Base-by-base conservation (phyloP, 2,329 filamentous ascomycete genomes). In the Fusarium cyanostomum region DNA sequence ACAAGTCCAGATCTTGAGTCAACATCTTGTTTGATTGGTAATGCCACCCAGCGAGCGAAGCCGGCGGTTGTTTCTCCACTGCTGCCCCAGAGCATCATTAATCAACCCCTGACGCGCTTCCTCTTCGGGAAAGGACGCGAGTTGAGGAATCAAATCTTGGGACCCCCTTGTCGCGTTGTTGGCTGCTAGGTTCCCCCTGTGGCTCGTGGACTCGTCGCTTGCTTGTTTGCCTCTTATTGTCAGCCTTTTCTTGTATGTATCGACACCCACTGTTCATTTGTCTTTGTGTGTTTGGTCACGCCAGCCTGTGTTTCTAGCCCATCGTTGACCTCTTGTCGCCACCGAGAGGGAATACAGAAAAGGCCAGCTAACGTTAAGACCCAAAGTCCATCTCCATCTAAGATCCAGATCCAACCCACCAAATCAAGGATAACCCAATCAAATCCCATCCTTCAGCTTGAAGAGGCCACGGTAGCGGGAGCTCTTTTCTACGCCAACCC, bases 391-490 rank as follows among this genome's bases (percentile, higher is more conserved):
- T 60, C 26, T 51, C 56, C 61, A 50, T 64, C 62, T 45, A 49
- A 64, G 61, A 64, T 54, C 54, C 39, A 62, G 58, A 55, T 66
- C 62, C 53, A 63, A 63, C 49, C 37, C 37, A 45, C 53, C 33
- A 45, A 27, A 13, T 15, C 51, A 13, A 16, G 46, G 33, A 34
- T 16, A 50, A 44, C 11, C 62, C 62, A 65, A 65, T 65, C 62
- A 65, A n/a, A 55, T 51, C 42, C 21, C 56, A 62, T 48, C 31
- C 16, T 37, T 54, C 27, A 30, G 37, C 24, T 31, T 51, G 35
- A 33, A 62, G 58, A 67, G 64, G 64, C 64, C 64, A 67, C 64
- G 64, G 64, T 67, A 67, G 64, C 64, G 63, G 56, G 35, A 62
- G 64, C 41, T 63, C 53, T 56, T 56, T 49, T 13, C 46, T 35